Evolutionary conservation across 345 rosid species (phyloP).

Genomic region (Erodium maritimum): DNA sequence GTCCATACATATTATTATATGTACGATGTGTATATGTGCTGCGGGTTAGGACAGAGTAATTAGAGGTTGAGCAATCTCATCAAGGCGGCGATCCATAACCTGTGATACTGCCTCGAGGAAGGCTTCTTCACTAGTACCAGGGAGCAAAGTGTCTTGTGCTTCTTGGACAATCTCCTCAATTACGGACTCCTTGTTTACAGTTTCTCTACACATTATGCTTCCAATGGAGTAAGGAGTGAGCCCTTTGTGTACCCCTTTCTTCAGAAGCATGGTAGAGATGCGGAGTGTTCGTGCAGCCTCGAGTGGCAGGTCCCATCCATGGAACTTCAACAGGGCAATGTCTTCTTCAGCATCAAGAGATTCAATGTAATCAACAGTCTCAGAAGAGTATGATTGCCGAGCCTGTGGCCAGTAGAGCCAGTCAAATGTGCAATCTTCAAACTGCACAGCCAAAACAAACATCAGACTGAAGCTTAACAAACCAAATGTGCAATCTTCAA

Average conservation of each 20-base stretch:
- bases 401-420: conserved; percentile 14
- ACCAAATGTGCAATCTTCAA: too few species aligned
- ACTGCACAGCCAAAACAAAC: conserved; percentile 1
- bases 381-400: conserved; percentile 5
- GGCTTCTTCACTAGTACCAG: conserved; percentile 7
- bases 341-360: conserved; percentile 10
- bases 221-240: conserved; percentile 9
- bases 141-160: conserved; percentile 7
- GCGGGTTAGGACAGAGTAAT: background rate
- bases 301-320: conserved; percentile 8
- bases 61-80: conserved; percentile 4
- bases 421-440: conserved; percentile 10
- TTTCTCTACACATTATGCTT: conserved; percentile 13
- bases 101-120: conserved; percentile 9
- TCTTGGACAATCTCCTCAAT: conserved; percentile 10
- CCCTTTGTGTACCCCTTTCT: conserved; percentile 10
- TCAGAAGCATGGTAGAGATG: conserved; percentile 14
- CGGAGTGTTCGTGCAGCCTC: conserved; percentile 9
- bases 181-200: conserved; percentile 11
- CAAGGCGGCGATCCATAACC: conserved; percentile 4
- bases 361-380: conserved; percentile 8
- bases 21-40: background rate
- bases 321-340: conserved; percentile 10
- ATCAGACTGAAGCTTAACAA: too few species aligned
- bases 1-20: background rate